Base-by-base conservation (phyloP, 164 flowering plant genomes). In the Vitis riparia region DNA sequence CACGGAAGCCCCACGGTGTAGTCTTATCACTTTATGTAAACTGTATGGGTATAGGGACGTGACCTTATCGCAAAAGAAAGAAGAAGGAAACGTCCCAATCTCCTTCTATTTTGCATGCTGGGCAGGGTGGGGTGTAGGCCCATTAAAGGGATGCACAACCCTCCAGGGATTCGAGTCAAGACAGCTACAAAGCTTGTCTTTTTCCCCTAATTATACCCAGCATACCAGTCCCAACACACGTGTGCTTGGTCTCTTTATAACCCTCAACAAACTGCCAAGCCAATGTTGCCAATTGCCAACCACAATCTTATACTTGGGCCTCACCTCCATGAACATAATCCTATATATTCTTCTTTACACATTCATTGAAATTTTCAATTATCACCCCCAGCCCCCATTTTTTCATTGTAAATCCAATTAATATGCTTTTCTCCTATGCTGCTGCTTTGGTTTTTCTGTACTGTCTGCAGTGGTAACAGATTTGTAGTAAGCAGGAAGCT, bases 141-240 rank as follows among this genome's bases (percentile, higher is more conserved):
- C 32, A 19, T 68, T 11, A 48, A 48, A 68, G 50, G 72, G 72
- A 69, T 53, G 51, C 60, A 37, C 60, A 62, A 53, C 60, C 66
- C 9, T 69, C 66, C 32, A 37, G 53, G 61, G 72, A n/a, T 55
- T 62, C 9, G 52, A 62, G 53, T 19, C 55, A 51, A 49, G 58
- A 64, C 64, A 65, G 64, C 68, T 65, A 57, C 57, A 71, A 62
- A 64, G 32, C 57, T 71, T 71, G 74, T 64, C 74, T 50, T 56
- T 57, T 56, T 64, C 68, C 37, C 59, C 23, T 23, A 23, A 23
- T 23, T 23, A 2, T 37, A 37, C 32, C 59, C 72, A 61, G 32
- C 62, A 55, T 23, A 23, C 12, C 27, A 49, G 16, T 27, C 7
- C 68, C 63, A 71, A 27, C 74, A 71, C 74, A 71, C 74, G 74